Conservation (phyloP, 192 early-diverging fungal species). For the Coemansia asiatica region DNA sequence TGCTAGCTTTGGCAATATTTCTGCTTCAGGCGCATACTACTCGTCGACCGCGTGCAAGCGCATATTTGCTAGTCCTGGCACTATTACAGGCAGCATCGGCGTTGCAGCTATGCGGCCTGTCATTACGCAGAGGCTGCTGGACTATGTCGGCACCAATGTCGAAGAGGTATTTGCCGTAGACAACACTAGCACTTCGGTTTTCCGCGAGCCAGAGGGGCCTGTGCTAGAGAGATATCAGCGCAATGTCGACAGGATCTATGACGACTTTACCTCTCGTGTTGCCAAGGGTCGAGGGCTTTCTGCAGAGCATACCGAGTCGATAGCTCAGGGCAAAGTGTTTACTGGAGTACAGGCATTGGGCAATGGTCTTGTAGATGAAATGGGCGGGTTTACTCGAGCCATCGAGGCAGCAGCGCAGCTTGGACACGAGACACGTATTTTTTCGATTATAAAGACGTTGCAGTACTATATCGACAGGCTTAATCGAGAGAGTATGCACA, state of each 20-base stretch:
- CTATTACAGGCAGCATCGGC: slow-evolving; percentile 74
- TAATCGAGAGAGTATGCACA: background rate
- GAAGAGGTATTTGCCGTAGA: slow-evolving; percentile 58
- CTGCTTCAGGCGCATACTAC: slow-evolving; percentile 63
- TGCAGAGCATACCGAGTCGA: slow-evolving; percentile 53
- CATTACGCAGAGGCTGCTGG: slow-evolving; percentile 60
- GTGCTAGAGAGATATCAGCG: slow-evolving; percentile 55
- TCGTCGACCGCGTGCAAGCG: slow-evolving; percentile 56
- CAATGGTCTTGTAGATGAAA: slow-evolving; percentile 63
- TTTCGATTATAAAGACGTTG: slow-evolving; percentile 24
- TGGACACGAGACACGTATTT: slow-evolving; percentile 37
- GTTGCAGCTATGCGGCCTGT: slow-evolving; percentile 61
- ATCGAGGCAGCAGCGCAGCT: slow-evolving; percentile 43
- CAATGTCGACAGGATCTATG: slow-evolving; percentile 57
- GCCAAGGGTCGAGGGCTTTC: slow-evolving; percentile 58
- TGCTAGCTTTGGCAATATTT: slow-evolving; percentile 63
- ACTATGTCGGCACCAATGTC: slow-evolving; percentile 60
- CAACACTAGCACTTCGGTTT: slow-evolving; percentile 51
- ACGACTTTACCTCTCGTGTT: slow-evolving; percentile 59
- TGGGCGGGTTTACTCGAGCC: slow-evolving; percentile 58
- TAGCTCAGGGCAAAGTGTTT: slow-evolving; percentile 67
- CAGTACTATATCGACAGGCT: background rate
- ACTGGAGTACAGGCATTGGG: slow-evolving; percentile 60
- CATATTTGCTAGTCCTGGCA: slow-evolving; percentile 65
- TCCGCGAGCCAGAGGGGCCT: slow-evolving; percentile 52